Evolutionary conservation across 352 stramenopile species (phyloP).

Genomic region (Globisporangium paroecandrum): DNA sequence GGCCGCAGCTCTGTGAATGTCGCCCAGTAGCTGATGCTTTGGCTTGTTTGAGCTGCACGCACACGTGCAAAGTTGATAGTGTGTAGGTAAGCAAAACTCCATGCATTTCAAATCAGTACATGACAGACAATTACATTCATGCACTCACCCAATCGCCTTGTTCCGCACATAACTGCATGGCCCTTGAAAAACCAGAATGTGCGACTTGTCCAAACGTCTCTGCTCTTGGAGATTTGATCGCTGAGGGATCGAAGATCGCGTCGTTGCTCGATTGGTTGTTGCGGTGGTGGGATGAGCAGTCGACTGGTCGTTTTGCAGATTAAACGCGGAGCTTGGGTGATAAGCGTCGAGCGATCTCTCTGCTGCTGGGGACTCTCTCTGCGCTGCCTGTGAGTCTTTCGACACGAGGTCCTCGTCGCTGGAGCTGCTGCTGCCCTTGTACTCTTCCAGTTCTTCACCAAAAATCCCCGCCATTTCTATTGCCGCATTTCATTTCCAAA

Average conservation of each 20-base stretch:
- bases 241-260: neutral
- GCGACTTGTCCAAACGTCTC: neutral
- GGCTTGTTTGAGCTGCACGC: slow-evolving; percentile 7
- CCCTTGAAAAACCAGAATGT: slow-evolving; percentile 15
- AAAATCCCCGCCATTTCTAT: slow-evolving; percentile 55
- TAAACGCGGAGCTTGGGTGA: neutral
- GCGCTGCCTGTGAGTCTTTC: neutral
- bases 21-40: slow-evolving; percentile 10
- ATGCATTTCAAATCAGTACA: too few species aligned
- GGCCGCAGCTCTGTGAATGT: slow-evolving; percentile 3
- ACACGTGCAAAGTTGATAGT: neutral
- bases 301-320: neutral
- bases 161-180: slow-evolving; percentile 31
- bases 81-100: too few species aligned
- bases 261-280: neutral
- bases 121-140: neutral
- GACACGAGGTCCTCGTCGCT: neutral
- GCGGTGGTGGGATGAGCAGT: neutral
- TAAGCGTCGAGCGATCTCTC: neutral
- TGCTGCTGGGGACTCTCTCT: neutral
- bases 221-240: neutral
- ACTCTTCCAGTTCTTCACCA: slow-evolving; percentile 39
- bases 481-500: neutral
- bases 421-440: slow-evolving; percentile 18
- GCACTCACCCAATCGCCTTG: slow-evolving; percentile 23